phyloP scores from a whole-genome alignment of 2,329 filamentous ascomycete species.

The Orbilia blumenaviensis region DNA sequence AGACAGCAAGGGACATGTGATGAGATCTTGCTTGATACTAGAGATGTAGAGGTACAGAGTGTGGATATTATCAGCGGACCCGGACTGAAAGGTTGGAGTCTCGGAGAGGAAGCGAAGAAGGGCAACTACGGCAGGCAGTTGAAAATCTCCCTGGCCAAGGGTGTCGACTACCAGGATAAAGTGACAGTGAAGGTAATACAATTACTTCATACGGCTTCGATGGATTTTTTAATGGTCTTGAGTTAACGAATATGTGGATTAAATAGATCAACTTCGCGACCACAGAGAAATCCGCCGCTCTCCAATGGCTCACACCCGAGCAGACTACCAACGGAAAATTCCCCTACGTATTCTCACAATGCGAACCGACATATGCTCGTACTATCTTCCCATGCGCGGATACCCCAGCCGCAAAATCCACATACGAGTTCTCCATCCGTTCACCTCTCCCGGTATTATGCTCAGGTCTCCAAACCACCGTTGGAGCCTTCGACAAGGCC shows the following conservation, averaged over 20 bases:
- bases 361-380: constrained; percentile 93
- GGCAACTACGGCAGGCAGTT: constrained; percentile 73
- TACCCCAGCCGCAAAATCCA: constrained; percentile 96
- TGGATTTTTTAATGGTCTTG: constrained; percentile 61
- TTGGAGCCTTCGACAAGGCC: constrained; percentile 22
- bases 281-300: constrained; percentile 85
- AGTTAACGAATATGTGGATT: constrained; percentile 61
- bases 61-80: constrained; percentile 75
- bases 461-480: constrained; percentile 73
- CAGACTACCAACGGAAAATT: constrained; percentile 96
- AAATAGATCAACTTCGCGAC: constrained; percentile 76
- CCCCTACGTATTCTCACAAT: constrained; percentile 98
- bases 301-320: constrained; percentile 93
- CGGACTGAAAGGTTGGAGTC: constrained; percentile 73
- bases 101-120: constrained; percentile 64
- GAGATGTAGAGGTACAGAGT: constrained; percentile 76
- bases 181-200: constrained; percentile 34
- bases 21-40: constrained; percentile 89
- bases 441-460: constrained; percentile 91
- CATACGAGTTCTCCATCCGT: constrained; percentile 85
- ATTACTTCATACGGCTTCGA: neutral
- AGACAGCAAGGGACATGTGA: constrained; percentile 70
- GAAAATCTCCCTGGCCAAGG: constrained; percentile 70
- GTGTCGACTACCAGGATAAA: constrained; percentile 60
- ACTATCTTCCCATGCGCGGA: constrained; percentile 97